Evolutionary conservation across 306 rosid species (phyloP).

Genomic region (Datisca glomerata): DNA sequence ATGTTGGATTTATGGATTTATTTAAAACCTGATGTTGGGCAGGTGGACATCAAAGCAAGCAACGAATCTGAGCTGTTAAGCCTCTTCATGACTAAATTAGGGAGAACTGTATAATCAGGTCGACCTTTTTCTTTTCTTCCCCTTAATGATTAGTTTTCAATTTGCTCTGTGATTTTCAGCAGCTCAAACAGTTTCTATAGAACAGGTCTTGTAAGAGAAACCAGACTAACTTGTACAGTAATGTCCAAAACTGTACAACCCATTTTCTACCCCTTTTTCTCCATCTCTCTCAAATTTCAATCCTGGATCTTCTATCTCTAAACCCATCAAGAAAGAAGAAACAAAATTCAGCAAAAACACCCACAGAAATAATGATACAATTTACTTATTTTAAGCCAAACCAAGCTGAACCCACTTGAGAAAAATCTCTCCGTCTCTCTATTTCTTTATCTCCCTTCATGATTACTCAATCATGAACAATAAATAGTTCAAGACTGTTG

Average conservation of each 20-base stretch:
- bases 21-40: conserved; percentile 1
- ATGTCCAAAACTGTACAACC: background rate
- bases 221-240: background rate
- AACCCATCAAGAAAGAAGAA: background rate
- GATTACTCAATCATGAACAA: background rate
- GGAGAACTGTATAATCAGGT: background rate
- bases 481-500: no score
- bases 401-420: no score
- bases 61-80: background rate
- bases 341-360: background rate
- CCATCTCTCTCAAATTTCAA: background rate
- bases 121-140: background rate
- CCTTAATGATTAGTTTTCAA: no score
- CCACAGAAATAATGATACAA: no score
- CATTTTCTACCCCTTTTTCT: background rate
- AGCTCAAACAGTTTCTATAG: conserved; percentile 1
- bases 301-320: background rate
- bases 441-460: background rate
- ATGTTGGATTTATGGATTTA: no score
- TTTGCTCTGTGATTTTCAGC: no score
- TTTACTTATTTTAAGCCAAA: no score
- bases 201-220: background rate
- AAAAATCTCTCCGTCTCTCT: background rate
- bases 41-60: background rate
- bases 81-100: background rate